Evolutionary conservation across 495 filamentous ascomycete genomes (phyloP), one percentile per base, ranked within the genome.

Genomic region (Talaromyces trachyspermus): DNA sequence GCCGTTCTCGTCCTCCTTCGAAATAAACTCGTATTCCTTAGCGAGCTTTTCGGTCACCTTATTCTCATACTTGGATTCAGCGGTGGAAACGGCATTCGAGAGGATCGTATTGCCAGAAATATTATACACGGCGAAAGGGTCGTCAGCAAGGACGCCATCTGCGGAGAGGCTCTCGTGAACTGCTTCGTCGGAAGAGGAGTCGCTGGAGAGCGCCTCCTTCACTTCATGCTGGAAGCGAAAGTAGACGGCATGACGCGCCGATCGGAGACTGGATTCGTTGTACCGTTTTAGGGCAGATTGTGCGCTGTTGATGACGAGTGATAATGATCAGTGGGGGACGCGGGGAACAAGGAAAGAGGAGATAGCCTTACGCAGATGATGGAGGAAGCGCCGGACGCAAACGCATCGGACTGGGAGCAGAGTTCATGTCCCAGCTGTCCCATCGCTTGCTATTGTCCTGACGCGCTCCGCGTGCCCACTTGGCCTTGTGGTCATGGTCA

Each of bases 1-100:
- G 20, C 38, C 46, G 15, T 60, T 54, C 38, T 69, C 72, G 30
- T 60, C 65, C 50, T 74, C 72, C 3, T 51, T 50, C 27, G 69
- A 59, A 33, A 80, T 64, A 36, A 81, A 65, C 55, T 81, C 77
- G 52, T 81, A 81, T 53, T 80, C 76, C 61, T 74, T 75, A 57
- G 79, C 66, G 18, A 80, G 58, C 60, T 74, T 75, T 58, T 76
- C 77, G 2, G 69, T 78, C 57, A 74, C 69, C 49, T 70, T 66
- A 30, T 65, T 71, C 59, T 81, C 77, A 49, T 67, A 81, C 46
- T 67, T 70, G 61, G 77, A 70, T 19, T 80, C 68, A 2, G 78
- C 78, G 61, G 75, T 67, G 40, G 62, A 69, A 14, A 81, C 61
- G 4, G 77, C 76, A 8, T 63, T 62, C 15, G 66, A 68, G 23